Percentiles rank a stretch among this genome's conserved stretches.
Conservation (phyloP, 192 early-diverging fungal genomes). For the Ambispora gerdemannii region DNA sequence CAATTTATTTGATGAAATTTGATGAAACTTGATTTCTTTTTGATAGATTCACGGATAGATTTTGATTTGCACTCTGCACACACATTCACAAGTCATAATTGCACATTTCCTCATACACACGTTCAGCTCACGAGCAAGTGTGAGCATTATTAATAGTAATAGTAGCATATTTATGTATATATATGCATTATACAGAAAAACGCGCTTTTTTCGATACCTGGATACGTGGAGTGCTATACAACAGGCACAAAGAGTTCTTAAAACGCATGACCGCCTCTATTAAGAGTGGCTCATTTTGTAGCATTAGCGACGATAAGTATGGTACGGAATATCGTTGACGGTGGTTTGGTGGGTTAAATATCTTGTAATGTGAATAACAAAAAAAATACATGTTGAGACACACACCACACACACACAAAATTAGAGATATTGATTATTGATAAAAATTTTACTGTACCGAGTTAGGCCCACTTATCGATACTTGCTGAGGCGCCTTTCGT, state of each 20-base stretch:
- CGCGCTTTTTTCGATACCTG: conserved; percentile 46
- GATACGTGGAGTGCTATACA: conserved; percentile 55
- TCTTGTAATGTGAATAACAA: conserved; percentile 32
- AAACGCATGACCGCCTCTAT: conserved; percentile 47
- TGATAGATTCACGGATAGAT: no score
- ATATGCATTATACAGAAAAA: no score
- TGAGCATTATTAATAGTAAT: no score
- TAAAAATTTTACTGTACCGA: conserved; percentile 22
- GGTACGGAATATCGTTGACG: conserved; percentile 36
- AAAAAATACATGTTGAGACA: background rate
- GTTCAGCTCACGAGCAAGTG: no score
- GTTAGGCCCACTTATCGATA: conserved; percentile 31
- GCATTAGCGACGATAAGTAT: conserved; percentile 40
- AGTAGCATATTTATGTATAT: no score
- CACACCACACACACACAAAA: background rate
- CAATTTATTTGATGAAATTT: no score
- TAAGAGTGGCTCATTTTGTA: conserved; percentile 49
- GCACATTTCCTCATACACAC: no score
- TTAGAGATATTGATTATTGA: background rate
- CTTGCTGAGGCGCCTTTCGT: background rate
- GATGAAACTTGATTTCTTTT: no score
- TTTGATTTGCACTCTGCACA: no score
- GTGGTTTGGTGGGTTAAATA: conserved; percentile 32
- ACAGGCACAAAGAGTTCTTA: conserved; percentile 42
- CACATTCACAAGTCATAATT: no score